phyloP scores from a whole-genome alignment of 352 stramenopile species.

The Paralagenidium karlingii region DNA sequence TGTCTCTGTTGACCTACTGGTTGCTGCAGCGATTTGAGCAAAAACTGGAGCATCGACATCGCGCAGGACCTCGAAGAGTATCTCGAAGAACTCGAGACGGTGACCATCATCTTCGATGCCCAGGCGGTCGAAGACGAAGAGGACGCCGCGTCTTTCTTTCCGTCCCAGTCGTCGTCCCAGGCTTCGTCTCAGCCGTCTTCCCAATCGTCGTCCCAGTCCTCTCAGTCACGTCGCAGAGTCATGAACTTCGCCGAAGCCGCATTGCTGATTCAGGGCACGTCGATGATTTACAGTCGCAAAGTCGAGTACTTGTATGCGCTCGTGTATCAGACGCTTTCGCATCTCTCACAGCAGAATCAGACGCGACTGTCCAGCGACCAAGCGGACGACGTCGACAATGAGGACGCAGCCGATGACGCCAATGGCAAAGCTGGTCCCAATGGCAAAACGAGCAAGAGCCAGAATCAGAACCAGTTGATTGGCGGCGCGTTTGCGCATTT shows the following conservation, averaged over 20 bases:
- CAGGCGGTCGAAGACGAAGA: conserved; percentile 9
- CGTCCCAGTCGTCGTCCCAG: conserved; percentile 10
- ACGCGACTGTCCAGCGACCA: too few relatives aligned
- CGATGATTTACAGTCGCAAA: conserved; percentile 91
- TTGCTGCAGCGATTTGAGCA: conserved; percentile 63
- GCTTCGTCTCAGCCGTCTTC: conserved; percentile 3
- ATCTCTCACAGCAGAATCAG: conserved; percentile 56
- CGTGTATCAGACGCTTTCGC: conserved; percentile 84
- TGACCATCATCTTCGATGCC: conserved; percentile 57
- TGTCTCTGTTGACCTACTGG: background rate
- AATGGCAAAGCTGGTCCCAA: conserved; percentile 15
- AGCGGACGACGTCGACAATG: conserved; percentile 10
- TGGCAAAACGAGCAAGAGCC: too few relatives aligned
- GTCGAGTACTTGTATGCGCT: conserved; percentile 91
- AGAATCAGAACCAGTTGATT: too few relatives aligned
- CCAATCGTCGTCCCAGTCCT: conserved; percentile 3
- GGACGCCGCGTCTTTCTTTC: conserved; percentile 1
- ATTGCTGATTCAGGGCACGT: conserved; percentile 89
- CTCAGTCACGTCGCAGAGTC: conserved; percentile 5
- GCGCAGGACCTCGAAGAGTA: conserved; percentile 84
- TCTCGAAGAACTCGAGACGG: conserved; percentile 72
- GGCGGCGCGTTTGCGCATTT: conserved; percentile 1
- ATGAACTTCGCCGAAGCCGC: conserved; percentile 92
- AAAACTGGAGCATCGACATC: conserved; percentile 89
- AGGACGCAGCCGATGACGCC: conserved; percentile 6